Percentiles rank a stretch among this genome's conserved stretches.
These are phyloP conservation scores for Fusarium sp. DNA, from an alignment of 2,329 filamentous ascomycete species.

Conservation along the genomic window DNA sequence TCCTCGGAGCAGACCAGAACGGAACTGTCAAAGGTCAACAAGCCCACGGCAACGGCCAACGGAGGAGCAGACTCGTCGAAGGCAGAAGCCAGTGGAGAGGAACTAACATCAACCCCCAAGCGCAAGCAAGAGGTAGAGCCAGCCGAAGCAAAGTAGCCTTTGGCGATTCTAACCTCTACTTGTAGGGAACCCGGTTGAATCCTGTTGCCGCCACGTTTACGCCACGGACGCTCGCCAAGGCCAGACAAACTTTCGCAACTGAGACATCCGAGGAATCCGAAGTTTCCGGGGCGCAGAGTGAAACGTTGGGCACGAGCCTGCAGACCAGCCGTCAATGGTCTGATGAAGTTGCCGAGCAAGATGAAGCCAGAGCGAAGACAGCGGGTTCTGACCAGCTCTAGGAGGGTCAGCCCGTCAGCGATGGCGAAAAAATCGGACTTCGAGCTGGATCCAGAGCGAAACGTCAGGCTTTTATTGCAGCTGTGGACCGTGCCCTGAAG, in stretches of 20 bases:
- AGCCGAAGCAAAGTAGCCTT: conserved; percentile 43
- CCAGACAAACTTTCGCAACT: conserved; percentile 11
- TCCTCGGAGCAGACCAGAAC: conserved; percentile 49
- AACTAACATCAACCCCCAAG: conserved; percentile 47
- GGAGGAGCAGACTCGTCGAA: conserved; percentile 39
- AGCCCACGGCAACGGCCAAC: conserved; percentile 32
- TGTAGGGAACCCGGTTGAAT: conserved; percentile 65
- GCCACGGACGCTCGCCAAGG: conserved; percentile 50
- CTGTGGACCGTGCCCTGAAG: conserved; percentile 34
- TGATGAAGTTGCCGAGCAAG: conserved; percentile 44
- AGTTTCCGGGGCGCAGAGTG: conserved; percentile 10
- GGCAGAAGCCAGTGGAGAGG: conserved; percentile 31
- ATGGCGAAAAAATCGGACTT: neutral
- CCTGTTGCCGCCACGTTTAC: conserved; percentile 67
- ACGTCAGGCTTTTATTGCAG: conserved; percentile 33
- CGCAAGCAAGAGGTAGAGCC: conserved; percentile 63
- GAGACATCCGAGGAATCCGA: conserved; percentile 26
- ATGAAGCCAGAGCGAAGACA: conserved; percentile 8
- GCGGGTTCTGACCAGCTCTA: conserved; percentile 10
- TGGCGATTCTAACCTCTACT: conserved; percentile 54
- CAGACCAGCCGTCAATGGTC: conserved; percentile 42
- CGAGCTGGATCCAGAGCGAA: conserved; percentile 16
- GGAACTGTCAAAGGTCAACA: conserved; percentile 50
- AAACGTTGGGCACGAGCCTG: conserved; percentile 12
- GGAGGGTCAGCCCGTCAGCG: conserved; percentile 5